Conservation (phyloP, 2,329 filamentous ascomycete species). For the Neofusicoccum sp. region DNA sequence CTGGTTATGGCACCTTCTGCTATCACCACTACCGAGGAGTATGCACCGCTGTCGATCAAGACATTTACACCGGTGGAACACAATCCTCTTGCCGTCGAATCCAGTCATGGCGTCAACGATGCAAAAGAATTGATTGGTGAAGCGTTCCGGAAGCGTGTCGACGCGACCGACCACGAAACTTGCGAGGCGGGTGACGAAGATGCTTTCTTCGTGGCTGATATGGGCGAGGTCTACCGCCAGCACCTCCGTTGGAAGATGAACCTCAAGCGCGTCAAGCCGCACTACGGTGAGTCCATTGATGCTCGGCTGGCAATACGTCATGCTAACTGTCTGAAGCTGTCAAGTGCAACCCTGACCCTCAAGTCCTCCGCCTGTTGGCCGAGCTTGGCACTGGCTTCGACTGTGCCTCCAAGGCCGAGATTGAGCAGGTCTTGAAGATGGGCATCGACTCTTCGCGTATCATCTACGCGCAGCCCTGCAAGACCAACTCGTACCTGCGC, state of each 20-base stretch:
- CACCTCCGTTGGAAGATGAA: conserved; percentile 98
- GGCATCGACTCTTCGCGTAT: conserved; percentile 87
- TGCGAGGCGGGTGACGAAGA: conserved; percentile 95
- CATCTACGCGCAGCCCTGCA: conserved; percentile 99
- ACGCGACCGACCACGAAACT: conserved; percentile 79
- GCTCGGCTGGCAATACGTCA: background rate
- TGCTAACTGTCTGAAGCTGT: conserved; percentile 65
- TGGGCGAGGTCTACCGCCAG: conserved; percentile 98
- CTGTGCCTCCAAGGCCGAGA: conserved; percentile 96
- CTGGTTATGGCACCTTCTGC: conserved; percentile 75
- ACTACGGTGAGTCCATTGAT: conserved; percentile 71
- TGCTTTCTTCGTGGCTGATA: conserved; percentile 96
- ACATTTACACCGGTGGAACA: conserved; percentile 22
- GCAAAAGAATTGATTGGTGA: conserved; percentile 83
- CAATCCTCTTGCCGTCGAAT: conserved; percentile 24
- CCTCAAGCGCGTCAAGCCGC: conserved; percentile 87
- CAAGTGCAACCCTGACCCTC: conserved; percentile 96
- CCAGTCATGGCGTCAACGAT: conserved; percentile 51
- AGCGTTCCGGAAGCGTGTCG: conserved; percentile 82
- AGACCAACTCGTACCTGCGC: conserved; percentile 96
- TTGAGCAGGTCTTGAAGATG: conserved; percentile 83
- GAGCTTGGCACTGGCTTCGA: conserved; percentile 93
- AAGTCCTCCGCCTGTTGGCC: conserved; percentile 84
- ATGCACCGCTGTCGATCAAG: conserved; percentile 43
- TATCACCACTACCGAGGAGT: conserved; percentile 52